Evolutionary conservation across 441 rosid genomes (phyloP).

Genomic region (Syzygium malaccense): DNA sequence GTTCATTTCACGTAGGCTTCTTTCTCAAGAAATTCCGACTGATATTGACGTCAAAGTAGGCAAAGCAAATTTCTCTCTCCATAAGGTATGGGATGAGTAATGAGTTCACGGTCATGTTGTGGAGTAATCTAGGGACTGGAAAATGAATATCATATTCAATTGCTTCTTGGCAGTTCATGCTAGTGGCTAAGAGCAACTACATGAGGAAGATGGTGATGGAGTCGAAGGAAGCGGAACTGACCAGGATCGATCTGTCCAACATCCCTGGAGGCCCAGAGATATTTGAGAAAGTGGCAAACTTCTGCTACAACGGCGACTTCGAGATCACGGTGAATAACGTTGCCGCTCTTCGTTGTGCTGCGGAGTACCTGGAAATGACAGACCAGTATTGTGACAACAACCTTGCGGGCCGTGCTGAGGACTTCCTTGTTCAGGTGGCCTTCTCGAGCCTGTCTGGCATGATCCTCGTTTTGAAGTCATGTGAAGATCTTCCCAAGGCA

Average conservation of each 20-base stretch:
- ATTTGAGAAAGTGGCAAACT: slow-evolving; percentile 74
- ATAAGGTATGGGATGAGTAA: not conserved
- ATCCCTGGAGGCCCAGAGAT: slow-evolving; percentile 86
- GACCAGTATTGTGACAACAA: slow-evolving; percentile 58
- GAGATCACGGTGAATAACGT: slow-evolving; percentile 82
- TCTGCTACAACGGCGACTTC: slow-evolving; percentile 78
- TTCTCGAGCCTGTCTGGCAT: slow-evolving; percentile 71
- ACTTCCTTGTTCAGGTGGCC: slow-evolving; percentile 74
- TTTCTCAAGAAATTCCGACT: not conserved
- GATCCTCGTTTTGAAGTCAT: slow-evolving; percentile 64
- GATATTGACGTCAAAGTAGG: slow-evolving; percentile 3
- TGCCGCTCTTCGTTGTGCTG: slow-evolving; percentile 82
- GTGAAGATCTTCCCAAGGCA: slow-evolving; percentile 68
- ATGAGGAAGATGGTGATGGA: slow-evolving; percentile 70
- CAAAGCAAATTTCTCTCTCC: slow-evolving; percentile 2
- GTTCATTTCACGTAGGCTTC: not conserved
- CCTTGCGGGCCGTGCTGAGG: slow-evolving; percentile 73
- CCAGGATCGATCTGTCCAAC: slow-evolving; percentile 52
- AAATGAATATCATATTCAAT: not conserved
- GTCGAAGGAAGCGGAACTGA: slow-evolving; percentile 47
- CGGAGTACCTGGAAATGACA: slow-evolving; percentile 74
- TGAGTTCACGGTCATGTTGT: not conserved
- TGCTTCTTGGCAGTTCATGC: slow-evolving; percentile 49
- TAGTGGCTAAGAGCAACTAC: slow-evolving; percentile 83
- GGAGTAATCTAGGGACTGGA: not conserved